Percentiles rank a stretch among this genome's conserved stretches.
These are phyloP conservation scores for Ophiocytium majus DNA, from an alignment of 352 stramenopile genomes.

Conservation along the genomic window DNA sequence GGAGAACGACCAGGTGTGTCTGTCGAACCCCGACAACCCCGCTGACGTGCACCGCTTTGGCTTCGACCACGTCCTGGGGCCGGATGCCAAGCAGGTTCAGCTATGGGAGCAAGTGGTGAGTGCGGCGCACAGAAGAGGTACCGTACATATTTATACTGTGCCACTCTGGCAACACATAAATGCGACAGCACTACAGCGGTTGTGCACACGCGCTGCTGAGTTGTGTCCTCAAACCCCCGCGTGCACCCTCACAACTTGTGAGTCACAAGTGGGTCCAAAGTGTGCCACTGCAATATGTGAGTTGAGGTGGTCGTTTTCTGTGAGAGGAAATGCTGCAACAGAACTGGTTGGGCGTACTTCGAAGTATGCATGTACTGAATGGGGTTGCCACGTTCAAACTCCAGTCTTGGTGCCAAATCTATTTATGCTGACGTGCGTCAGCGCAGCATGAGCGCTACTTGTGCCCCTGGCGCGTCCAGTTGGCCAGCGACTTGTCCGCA, in stretches of 20 bases:
- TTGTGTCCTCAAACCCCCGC: neutral
- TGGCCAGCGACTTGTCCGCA: too few species aligned
- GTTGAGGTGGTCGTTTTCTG: neutral
- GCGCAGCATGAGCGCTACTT: too few species aligned
- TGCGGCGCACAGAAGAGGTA: too few species aligned
- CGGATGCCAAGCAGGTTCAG: conserved; percentile 69
- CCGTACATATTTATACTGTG: too few species aligned
- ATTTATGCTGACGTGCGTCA: too few species aligned
- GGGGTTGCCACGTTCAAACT: too few species aligned
- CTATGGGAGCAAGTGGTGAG: conserved; percentile 68
- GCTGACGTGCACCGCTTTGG: conserved; percentile 65
- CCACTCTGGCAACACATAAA: too few species aligned
- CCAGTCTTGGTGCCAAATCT: too few species aligned
- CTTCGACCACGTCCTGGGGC: conserved; percentile 80
- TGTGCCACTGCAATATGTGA: neutral
- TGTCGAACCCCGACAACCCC: conserved; percentile 55
- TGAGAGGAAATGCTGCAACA: too few species aligned
- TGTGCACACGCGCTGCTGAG: neutral
- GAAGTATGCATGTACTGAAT: too few species aligned
- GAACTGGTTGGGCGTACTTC: too few species aligned
- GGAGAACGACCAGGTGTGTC: conserved; percentile 46
- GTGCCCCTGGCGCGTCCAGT: too few species aligned
- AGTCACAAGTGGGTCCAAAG: neutral
- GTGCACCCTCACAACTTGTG: neutral
- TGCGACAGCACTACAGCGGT: neutral